phyloP scores from a whole-genome alignment of 2,329 filamentous ascomycete genomes.

The Neofusicoccum sp. region DNA sequence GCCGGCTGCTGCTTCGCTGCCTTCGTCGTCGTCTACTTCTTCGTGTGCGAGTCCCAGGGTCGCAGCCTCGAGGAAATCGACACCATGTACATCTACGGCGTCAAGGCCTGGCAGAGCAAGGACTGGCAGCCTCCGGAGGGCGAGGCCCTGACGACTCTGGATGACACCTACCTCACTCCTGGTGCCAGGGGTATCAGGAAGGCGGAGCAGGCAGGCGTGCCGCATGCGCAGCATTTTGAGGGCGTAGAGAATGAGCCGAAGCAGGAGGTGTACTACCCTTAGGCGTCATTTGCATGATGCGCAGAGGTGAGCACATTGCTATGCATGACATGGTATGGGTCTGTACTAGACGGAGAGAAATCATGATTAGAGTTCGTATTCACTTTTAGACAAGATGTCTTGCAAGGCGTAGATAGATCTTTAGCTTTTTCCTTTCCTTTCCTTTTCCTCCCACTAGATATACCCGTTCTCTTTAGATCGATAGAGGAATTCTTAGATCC shows the following conservation, averaged over 20 bases:
- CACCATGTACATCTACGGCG: constrained; percentile 62
- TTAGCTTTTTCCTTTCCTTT: no score
- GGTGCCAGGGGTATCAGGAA: constrained; percentile 39
- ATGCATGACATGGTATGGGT: no score
- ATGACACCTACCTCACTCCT: constrained; percentile 38
- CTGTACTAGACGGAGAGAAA: no score
- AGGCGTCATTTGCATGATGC: background rate
- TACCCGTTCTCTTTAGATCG: no score
- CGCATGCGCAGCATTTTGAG: background rate
- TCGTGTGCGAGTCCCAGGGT: constrained; percentile 42
- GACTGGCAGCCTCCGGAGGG: constrained; percentile 50
- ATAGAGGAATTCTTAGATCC: no score
- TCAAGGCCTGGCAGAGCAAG: constrained; percentile 61
- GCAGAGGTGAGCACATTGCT: no score
- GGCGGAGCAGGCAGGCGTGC: constrained; percentile 31
- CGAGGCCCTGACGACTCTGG: constrained; percentile 37
- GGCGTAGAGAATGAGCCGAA: background rate
- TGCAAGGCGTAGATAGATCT: no score
- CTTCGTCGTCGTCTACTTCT: constrained; percentile 41
- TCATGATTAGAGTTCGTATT: no score
- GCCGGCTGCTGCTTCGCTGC: constrained; percentile 39
- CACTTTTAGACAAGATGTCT: no score
- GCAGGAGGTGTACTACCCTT: constrained; percentile 2
- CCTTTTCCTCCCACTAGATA: no score
- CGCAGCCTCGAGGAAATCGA: constrained; percentile 44